Evolutionary conservation across 129 eudicot genomes (phyloP).

Genomic region (Saussurea involucrata): DNA sequence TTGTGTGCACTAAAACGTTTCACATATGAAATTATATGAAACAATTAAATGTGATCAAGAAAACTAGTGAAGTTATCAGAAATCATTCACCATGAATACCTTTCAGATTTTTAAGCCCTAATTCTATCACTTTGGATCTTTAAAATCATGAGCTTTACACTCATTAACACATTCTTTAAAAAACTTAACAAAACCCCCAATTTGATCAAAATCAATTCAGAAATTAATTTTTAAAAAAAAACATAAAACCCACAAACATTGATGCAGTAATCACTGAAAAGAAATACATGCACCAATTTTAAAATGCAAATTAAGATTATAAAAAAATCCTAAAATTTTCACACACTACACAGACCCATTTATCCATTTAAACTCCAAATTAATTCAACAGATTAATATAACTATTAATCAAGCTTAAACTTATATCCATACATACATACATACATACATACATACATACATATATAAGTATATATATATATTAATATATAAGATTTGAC

Average conservation of each 20-base stretch:
- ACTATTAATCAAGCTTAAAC: constrained; percentile 7
- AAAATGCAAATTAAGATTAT: neutral
- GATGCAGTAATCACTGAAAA: neutral
- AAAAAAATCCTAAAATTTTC: neutral
- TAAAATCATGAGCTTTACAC: neutral
- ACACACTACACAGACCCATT: neutral
- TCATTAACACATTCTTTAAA: neutral
- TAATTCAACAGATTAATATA: neutral
- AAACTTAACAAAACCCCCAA: neutral
- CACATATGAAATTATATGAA: too few relatives aligned
- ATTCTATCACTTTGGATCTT: neutral
- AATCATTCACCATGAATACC: neutral
- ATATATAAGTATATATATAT: too few relatives aligned
- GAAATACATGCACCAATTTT: neutral
- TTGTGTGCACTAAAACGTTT: too few relatives aligned
- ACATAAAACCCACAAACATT: neutral
- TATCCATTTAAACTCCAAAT: neutral
- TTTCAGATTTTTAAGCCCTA: neutral
- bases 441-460: neutral
- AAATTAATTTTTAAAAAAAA: neutral
- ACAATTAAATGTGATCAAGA: too few relatives aligned
- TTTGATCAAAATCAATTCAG: neutral
- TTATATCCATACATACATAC: neutral
- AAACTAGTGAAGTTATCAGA: too few relatives aligned
- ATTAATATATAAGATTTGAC: neutral